Percentiles rank a stretch among this genome's conserved stretches.
Conservation (phyloP, 2,329 filamentous ascomycete genomes). For the Sporothrix curviconia region DNA sequence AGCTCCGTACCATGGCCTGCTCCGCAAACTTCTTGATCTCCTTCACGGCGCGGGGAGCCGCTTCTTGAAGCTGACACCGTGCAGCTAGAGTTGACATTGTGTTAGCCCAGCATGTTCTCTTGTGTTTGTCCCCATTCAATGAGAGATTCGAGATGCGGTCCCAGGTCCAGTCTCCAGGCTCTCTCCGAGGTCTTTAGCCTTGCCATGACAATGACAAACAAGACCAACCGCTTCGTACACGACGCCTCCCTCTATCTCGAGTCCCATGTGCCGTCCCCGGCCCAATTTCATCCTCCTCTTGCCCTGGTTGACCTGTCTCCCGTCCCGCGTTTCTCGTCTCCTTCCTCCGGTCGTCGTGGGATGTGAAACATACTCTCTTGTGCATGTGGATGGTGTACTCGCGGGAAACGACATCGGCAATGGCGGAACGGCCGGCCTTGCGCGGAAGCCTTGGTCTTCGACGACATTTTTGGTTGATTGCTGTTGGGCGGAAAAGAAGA, state of each 20-base stretch:
- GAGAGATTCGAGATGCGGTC: not conserved
- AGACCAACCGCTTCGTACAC: no score
- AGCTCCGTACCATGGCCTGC: constrained; percentile 82
- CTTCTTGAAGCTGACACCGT: constrained; percentile 99
- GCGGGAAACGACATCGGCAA: constrained; percentile 97
- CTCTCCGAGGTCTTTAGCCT: no score
- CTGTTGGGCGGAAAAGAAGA: not conserved
- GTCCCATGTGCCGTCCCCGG: no score
- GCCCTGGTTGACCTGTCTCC: not conserved
- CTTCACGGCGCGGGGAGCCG: constrained; percentile 97
- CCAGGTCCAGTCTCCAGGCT: not conserved
- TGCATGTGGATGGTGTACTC: constrained; percentile 99
- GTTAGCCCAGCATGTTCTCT: not conserved
- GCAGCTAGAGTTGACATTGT: constrained; percentile 57
- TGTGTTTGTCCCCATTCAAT: not conserved
- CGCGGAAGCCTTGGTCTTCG: constrained; percentile 60
- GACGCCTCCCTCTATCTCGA: no score
- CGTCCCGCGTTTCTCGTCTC: no score
- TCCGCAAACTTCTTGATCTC: constrained; percentile 94
- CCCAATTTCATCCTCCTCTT: no score
- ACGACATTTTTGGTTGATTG: constrained; percentile 52
- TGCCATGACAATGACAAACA: no score
- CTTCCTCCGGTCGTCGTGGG: not conserved
- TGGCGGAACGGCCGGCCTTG: constrained; percentile 78
- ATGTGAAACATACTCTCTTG: constrained; percentile 76